Conservation (phyloP, 106 monocot genomes). For the Iris macrosiphon region DNA sequence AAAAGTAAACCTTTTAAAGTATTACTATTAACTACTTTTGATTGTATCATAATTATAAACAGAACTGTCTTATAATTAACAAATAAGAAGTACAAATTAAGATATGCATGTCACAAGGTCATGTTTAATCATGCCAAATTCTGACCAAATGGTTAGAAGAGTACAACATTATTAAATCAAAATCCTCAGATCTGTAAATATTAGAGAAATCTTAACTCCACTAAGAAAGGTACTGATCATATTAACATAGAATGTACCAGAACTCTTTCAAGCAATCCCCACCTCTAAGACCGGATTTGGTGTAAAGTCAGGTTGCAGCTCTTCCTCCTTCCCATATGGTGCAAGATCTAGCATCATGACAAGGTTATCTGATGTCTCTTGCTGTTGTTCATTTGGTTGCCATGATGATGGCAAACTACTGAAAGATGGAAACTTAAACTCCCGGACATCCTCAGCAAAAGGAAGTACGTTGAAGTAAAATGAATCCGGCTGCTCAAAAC, state of each 20-base stretch:
- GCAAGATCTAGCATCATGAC: conserved; percentile 77
- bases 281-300: conserved; percentile 97
- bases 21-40: too few species aligned
- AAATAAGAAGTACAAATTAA: too few species aligned
- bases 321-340: conserved; percentile 48
- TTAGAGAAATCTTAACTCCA: neutral
- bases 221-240: neutral
- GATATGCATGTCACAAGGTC: too few species aligned
- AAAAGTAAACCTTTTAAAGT: too few species aligned
- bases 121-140: too few species aligned
- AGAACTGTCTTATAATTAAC: too few species aligned
- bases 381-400: conserved; percentile 70
- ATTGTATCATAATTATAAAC: too few species aligned
- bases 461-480: conserved; percentile 97
- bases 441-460: conserved; percentile 93
- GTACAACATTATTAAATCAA: too few species aligned
- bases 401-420: conserved; percentile 55
- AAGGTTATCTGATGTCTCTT: conserved; percentile 75
- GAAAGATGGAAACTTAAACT: conserved; percentile 93
- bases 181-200: too few species aligned
- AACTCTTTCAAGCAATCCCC: neutral
- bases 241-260: neutral
- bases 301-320: conserved; percentile 71
- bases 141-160: too few species aligned
- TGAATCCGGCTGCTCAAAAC: conserved; percentile 76